Conservation (phyloP, 192 early-diverging fungal genomes). For the Coemansia aciculifera region DNA sequence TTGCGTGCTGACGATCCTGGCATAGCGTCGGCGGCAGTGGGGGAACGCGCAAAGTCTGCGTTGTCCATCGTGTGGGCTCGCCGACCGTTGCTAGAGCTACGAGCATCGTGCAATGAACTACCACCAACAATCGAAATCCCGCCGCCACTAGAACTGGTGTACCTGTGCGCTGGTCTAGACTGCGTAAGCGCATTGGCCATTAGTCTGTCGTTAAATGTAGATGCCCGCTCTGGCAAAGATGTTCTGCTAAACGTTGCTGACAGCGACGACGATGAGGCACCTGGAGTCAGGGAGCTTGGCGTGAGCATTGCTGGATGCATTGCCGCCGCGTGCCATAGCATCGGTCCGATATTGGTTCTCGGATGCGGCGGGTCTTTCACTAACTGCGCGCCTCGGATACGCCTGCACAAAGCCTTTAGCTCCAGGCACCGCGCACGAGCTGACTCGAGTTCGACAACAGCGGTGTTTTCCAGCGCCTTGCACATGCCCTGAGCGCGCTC, state of each 20-base stretch:
- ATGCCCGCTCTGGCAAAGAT: constrained; percentile 1
- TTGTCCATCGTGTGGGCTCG: constrained; percentile 45
- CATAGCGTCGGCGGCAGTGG: not conserved
- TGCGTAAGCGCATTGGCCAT: not conserved
- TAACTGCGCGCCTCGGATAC: constrained; percentile 45
- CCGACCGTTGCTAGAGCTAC: constrained; percentile 12
- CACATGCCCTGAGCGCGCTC: constrained; percentile 37
- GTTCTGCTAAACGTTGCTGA: constrained; percentile 4
- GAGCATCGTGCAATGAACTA: not conserved
- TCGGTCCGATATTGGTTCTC: constrained; percentile 47
- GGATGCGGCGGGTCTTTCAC: constrained; percentile 46
- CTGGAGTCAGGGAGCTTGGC: constrained; percentile 13
- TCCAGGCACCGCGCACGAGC: constrained; percentile 41
- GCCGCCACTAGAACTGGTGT: constrained; percentile 28
- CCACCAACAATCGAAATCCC: not conserved
- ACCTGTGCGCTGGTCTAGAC: constrained; percentile 11
- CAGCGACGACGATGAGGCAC: constrained; percentile 12
- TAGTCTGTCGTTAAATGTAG: constrained; percentile 17
- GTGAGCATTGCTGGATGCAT: constrained; percentile 3
- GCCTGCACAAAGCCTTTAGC: constrained; percentile 29
- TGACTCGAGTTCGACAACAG: constrained; percentile 41
- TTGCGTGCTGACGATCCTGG: constrained; percentile 10
- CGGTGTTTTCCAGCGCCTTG: constrained; percentile 46
- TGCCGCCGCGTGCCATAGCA: constrained; percentile 40
- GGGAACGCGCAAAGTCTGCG: constrained; percentile 21